Base-by-base conservation (phyloP, 2,329 filamentous ascomycete species). In the Fusarium sp. region DNA sequence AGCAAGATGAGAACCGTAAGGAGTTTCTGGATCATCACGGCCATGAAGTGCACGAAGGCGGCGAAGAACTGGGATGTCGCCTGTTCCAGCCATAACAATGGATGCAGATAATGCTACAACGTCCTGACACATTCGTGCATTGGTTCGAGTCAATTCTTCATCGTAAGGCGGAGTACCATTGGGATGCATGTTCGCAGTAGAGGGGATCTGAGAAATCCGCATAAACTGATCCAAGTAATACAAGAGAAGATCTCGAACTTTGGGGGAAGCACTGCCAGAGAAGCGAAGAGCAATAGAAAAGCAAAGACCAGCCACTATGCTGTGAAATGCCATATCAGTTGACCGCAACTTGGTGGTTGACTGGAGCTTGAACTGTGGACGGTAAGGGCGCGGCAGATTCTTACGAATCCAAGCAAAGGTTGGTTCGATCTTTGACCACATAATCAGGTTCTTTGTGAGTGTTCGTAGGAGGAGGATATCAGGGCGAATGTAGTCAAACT, bases 401-500 rank as follows among this genome's bases (percentile, higher is more conserved):
- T 84, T 83, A 56, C 89, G 83, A 53, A 98, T 88, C 94, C 95
- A 99, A 20, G 86, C 83, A 68, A 90, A 85, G 3, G 85, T 90
- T 1, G 93, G 90, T 62, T 90, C 84, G 54, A 99, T 96, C 63
- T 88, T 85, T 68, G 92, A 92, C 96, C 96, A 99, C 82, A 98
- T 89, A 70, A 99, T 97, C 41, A 99, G 79, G 77, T 98, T 94
- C 77, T 92, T 93, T 13, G 96, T 92, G 32, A 98, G 85, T 0
- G 95, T 98, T 20, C 96, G 90, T 13, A 99, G 85, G 9, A 99
- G 88, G 69, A 99, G 91, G 44, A 98, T 90, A 77, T 99, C 96
- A 0, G 96, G 96, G 4, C 96, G 90, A 20, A 98, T 91, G 77
- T 98, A 98, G 78, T 98, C 96, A 78, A 97, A 98, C 72, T 98